These are phyloP conservation scores for Trametes coccinea DNA, from an alignment of 768 basidiomycete genomes.

Conservation along the genomic window DNA sequence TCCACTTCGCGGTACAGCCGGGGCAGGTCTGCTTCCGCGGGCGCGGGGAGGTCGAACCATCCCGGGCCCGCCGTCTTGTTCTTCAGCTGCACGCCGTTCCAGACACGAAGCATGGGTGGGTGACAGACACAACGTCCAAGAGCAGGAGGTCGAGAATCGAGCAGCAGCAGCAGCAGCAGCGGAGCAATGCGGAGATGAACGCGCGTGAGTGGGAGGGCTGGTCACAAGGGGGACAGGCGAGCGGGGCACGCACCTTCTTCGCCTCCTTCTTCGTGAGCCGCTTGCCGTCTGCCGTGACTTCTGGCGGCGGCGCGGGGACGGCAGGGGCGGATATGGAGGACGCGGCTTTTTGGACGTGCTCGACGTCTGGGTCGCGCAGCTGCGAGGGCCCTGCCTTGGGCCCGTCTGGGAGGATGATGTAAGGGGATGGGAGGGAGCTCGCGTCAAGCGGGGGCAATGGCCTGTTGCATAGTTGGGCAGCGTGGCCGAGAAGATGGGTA, in stretches of 20 bases:
- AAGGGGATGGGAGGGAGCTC: constrained; percentile 60
- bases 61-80: constrained; percentile 72
- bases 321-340: constrained; percentile 51
- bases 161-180: neutral
- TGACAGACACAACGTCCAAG: neutral
- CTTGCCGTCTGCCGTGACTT: constrained; percentile 60
- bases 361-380: constrained; percentile 63
- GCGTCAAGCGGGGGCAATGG: constrained; percentile 67
- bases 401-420: constrained; percentile 52
- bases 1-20: constrained; percentile 83
- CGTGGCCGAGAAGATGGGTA: neutral
- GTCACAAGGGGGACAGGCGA: constrained; percentile 5
- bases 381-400: constrained; percentile 45
- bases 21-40: constrained; percentile 76
- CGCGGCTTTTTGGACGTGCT: constrained; percentile 51
- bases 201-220: constrained; percentile 1
- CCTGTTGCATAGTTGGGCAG: constrained; percentile 36
- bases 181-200: constrained; percentile 1
- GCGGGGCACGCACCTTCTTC: constrained; percentile 56
- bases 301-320: constrained; percentile 62
- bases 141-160: neutral
- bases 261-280: constrained; percentile 70
- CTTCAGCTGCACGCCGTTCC: constrained; percentile 51
- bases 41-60: constrained; percentile 90
- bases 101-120: no score